Percentiles rank a stretch among this genome's conserved stretches.
These are phyloP conservation scores for Ehretia macrophylla DNA, from an alignment of 257 asterid species.

Conservation along the genomic window DNA sequence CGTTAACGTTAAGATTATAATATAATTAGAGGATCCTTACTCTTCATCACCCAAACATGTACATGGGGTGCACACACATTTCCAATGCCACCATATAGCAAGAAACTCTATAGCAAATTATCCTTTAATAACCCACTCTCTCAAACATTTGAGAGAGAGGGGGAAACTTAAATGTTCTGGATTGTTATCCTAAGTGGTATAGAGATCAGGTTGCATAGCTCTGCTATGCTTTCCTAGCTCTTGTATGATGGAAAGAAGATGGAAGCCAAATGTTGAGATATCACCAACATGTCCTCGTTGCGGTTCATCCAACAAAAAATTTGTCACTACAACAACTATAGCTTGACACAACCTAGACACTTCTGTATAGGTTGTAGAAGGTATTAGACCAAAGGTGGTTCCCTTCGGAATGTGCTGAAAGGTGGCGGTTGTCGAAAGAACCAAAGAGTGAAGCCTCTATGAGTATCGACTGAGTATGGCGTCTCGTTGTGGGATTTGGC, in stretches of 20 bases:
- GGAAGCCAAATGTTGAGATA: constrained; percentile 45
- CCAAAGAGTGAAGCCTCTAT: constrained; percentile 25
- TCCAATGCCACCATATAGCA: constrained; percentile 5
- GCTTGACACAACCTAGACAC: constrained; percentile 74
- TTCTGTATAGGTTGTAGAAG: constrained; percentile 75
- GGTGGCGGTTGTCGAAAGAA: constrained; percentile 78
- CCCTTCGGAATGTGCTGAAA: constrained; percentile 66
- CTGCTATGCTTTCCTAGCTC: constrained; percentile 4
- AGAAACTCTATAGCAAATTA: not conserved
- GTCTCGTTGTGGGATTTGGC: constrained; percentile 8
- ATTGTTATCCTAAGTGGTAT: too few species aligned
- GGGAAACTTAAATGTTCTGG: too few species aligned
- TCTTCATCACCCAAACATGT: constrained; percentile 22
- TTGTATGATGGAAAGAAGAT: constrained; percentile 46
- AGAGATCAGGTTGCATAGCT: not conserved
- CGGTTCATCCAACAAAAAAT: constrained; percentile 72
- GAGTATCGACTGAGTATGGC: too few species aligned
- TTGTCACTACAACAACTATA: constrained; percentile 81
- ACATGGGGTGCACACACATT: not conserved
- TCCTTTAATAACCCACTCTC: not conserved
- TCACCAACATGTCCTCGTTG: constrained; percentile 75
- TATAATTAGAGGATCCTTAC: too few species aligned
- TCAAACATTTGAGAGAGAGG: not conserved
- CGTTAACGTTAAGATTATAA: too few species aligned
- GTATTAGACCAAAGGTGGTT: constrained; percentile 86